Percentiles rank a stretch among this genome's conserved stretches.
Evolutionary conservation across 2,329 filamentous ascomycete species (phyloP).

Genomic region (Fusarium poae): DNA sequence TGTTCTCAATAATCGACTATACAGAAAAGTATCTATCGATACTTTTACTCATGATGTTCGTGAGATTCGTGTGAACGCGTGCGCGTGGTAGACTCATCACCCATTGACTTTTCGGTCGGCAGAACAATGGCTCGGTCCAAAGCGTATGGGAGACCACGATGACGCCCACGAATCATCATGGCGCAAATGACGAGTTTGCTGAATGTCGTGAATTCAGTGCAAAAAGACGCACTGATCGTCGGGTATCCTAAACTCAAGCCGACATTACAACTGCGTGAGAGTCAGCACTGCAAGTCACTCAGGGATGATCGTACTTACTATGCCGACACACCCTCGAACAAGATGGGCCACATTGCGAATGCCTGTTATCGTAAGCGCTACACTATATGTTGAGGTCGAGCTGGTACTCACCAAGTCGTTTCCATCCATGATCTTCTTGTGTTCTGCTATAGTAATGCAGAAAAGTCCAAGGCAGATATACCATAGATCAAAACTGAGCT

Average conservation of each 20-base stretch:
- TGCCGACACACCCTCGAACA: conserved; percentile 54
- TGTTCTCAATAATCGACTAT: not conserved
- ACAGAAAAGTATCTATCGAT: not conserved
- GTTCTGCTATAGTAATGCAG: conserved; percentile 52
- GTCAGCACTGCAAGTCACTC: conserved; percentile 10
- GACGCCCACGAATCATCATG: conserved; percentile 56
- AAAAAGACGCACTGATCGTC: conserved; percentile 48
- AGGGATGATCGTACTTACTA: conserved; percentile 46
- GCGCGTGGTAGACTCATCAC: conserved; percentile 18
- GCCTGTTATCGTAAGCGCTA: conserved; percentile 33
- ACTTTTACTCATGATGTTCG: conserved; percentile 29
- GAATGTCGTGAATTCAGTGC: conserved; percentile 50
- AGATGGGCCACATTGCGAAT: conserved; percentile 51
- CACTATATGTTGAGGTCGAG: rapidly evolving
- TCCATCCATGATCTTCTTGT: conserved; percentile 45
- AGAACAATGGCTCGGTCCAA: conserved; percentile 55
- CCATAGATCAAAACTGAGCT: conserved; percentile 59
- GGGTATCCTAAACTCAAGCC: conserved; percentile 55
- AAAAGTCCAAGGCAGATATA: conserved; percentile 58
- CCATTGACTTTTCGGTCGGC: conserved; percentile 44
- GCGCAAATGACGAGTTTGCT: conserved; percentile 56
- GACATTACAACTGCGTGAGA: conserved; percentile 51
- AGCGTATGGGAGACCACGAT: conserved; percentile 53
- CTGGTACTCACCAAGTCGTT: conserved; percentile 43
- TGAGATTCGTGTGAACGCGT: conserved; percentile 19